Evolutionary conservation across 257 asterid species (phyloP).

Genomic region (Misopates orontium): DNA sequence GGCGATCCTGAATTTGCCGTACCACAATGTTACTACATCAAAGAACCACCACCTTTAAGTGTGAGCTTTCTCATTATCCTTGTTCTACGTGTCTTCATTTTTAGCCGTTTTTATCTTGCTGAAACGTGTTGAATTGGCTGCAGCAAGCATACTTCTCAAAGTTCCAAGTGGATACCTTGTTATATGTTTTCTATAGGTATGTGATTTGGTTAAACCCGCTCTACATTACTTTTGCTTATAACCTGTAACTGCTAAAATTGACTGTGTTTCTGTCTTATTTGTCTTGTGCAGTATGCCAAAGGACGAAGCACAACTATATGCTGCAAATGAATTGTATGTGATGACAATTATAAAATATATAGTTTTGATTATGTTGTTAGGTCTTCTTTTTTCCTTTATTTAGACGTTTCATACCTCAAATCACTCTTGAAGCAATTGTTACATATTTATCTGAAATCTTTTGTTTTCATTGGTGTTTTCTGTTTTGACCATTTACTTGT

Average conservation of each 20-base stretch:
- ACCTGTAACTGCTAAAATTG: conserved; percentile 14
- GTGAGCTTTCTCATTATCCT: conserved; percentile 46
- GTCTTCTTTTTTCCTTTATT: conserved; percentile 7
- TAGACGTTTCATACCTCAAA: no score
- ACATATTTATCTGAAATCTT: conserved; percentile 13
- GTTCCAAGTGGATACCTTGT: conserved; percentile 83
- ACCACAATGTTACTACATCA: conserved; percentile 89
- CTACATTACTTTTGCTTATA: conserved; percentile 12
- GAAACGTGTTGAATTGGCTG: conserved; percentile 43
- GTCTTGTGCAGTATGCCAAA: conserved; percentile 87
- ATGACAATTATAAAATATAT: conserved; percentile 14
- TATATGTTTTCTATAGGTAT: conserved; percentile 83
- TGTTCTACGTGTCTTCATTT: conserved; percentile 16
- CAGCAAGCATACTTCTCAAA: conserved; percentile 90
- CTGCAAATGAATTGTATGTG: conserved; percentile 92
- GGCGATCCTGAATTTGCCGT: conserved; percentile 92
- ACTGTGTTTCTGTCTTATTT: conserved; percentile 22
- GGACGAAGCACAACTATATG: conserved; percentile 92
- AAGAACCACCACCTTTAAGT: conserved; percentile 77
- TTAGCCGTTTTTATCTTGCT: conserved; percentile 26
- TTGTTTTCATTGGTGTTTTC: neutral
- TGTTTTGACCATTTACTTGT: neutral
- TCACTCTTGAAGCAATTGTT: neutral
- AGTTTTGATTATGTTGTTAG: neutral
- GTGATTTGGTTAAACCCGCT: conserved; percentile 21